Evolutionary conservation across 352 stramenopile species (phyloP), one percentile per base, ranked within the genome.

Genomic region (Phytophthora europaea): DNA sequence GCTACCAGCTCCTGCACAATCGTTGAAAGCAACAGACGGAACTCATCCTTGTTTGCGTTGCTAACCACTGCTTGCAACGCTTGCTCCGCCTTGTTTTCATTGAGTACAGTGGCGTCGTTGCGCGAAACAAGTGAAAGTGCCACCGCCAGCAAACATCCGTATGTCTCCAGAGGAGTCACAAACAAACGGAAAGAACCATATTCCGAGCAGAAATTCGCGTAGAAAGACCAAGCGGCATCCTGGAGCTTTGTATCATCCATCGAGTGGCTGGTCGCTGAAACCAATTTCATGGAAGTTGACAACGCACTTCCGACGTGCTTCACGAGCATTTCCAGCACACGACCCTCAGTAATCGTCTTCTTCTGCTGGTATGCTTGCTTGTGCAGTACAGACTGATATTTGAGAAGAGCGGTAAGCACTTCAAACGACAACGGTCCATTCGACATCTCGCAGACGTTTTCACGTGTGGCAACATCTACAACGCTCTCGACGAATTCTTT

Each of bases 1-100:
- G 83, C 70, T 36, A 64, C 65, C 3, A 93, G 53, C 59, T 97
- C 90, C 7, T 87, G 80, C 40, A 82, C 38, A 47, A 94, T 53
- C 34, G 87, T 94, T 12, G 81, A 65, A 3, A 92, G 54, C 45
- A 94, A 40, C 43, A 96, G 68, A n/a, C 72, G 70, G 56, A 90
- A 94, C 61, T 96, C 89, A 45, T 88, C 76, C 61, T 88, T 92
- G 75, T 88, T 94, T 7, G 86, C 75, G 62, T 84, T 84, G n/a
- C 64, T 43, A 3, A 94, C 60, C 9, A 96, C 28, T 9, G 65
- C 67, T 53, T 83, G 76, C 9, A 93, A 72, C 26, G 83, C 72
- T 28, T 64, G 26, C 51, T 76, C 61, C 13, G 59, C 54, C 38
- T 66, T 76, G 36, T 69, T 26, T 15, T 70, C 34, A 2, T 55